Evolutionary conservation across 441 rosid genomes (phyloP).

Genomic region (Adansonia rubrostipa): DNA sequence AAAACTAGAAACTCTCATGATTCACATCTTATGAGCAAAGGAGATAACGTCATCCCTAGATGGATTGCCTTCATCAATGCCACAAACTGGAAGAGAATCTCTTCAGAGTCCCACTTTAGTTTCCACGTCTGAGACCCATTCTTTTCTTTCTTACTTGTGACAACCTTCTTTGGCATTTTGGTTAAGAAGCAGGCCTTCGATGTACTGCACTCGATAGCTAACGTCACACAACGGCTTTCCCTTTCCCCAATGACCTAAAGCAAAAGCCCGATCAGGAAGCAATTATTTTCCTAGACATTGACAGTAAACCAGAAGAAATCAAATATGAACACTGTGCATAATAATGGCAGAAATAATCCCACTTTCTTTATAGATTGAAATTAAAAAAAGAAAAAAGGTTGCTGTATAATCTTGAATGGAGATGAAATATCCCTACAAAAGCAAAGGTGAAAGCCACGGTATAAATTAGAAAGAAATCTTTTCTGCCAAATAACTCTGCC

Average conservation of each 20-base stretch:
- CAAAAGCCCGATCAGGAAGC: slow-evolving; percentile 15
- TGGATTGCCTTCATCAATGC: slow-evolving; percentile 75
- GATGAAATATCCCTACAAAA: neutral
- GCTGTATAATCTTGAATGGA: neutral
- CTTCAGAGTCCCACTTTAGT: slow-evolving; percentile 69
- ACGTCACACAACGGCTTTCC: slow-evolving; percentile 40
- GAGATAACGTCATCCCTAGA: slow-evolving; percentile 42
- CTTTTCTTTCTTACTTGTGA: slow-evolving; percentile 26
- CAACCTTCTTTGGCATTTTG: slow-evolving; percentile 29
- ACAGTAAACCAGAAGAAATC: neutral
- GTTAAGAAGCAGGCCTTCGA: slow-evolving; percentile 32
- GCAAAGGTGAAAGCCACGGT: neutral
- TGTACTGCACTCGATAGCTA: slow-evolving; percentile 38
- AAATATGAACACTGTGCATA: neutral
- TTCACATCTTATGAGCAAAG: slow-evolving; percentile 50
- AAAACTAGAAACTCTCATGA: slow-evolving; percentile 29
- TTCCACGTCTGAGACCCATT: slow-evolving; percentile 50
- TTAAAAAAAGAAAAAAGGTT: neutral
- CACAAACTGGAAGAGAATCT: slow-evolving; percentile 62
- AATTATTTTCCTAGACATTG: slow-evolving; percentile 1
- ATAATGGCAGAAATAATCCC: neutral
- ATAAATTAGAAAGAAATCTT: neutral
- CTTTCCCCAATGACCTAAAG: slow-evolving; percentile 59
- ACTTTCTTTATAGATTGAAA: neutral
- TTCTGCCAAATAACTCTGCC: slow-evolving; percentile 4